Conservation (phyloP, 108 stramenopile genomes). For the Cyclotella cryptica region DNA sequence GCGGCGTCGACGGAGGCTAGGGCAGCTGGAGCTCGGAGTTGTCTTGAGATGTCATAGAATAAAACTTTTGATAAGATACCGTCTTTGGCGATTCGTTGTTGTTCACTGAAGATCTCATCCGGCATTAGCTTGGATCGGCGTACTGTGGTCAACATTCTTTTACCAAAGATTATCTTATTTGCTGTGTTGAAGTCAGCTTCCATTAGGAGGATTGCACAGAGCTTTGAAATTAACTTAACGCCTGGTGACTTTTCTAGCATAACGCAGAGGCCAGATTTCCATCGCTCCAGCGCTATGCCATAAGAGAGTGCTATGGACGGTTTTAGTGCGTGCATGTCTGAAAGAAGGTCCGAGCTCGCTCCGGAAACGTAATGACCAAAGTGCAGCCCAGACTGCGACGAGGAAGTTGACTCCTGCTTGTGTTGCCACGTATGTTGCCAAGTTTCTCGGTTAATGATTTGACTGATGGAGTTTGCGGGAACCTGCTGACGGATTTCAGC, state of each 20-base stretch:
- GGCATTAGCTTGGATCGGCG: constrained; percentile 4
- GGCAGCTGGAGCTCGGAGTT: not conserved
- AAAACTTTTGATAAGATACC: constrained; percentile 9
- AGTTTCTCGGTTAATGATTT: not conserved
- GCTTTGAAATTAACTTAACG: constrained; percentile 6
- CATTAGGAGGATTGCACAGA: constrained; percentile 26
- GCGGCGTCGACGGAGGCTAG: constrained; percentile 18
- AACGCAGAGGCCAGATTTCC: constrained; percentile 8
- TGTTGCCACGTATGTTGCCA: not conserved
- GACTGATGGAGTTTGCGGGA: not conserved
- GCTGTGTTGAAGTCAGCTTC: constrained; percentile 29
- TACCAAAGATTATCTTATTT: constrained; percentile 16
- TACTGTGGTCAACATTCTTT: constrained; percentile 21
- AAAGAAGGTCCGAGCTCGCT: no score
- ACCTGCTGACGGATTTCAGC: not conserved
- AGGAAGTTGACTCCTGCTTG: no score
- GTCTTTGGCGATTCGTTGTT: constrained; percentile 10
- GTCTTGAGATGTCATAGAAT: not conserved
- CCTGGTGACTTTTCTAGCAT: constrained; percentile 21
- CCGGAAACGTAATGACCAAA: no score
- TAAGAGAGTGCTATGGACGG: not conserved
- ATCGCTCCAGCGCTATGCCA: not conserved
- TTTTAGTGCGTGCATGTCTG: no score
- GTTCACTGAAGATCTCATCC: constrained; percentile 30
- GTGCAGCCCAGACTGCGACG: no score